Evolutionary conservation across 2,329 filamentous ascomycete genomes (phyloP), one percentile per base, ranked within the genome.

Genomic region (Torrubiella hemipterigena): DNA sequence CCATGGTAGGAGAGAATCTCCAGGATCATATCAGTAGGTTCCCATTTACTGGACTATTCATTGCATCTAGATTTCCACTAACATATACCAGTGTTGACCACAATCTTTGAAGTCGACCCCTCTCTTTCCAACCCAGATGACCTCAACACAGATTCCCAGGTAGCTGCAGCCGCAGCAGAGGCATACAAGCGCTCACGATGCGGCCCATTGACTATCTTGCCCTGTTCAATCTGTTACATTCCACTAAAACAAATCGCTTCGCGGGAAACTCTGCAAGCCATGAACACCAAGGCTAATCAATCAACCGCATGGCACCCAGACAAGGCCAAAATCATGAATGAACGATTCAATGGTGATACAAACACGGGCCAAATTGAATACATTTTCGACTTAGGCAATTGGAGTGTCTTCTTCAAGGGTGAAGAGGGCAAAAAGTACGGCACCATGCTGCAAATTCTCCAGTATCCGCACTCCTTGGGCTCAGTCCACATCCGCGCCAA

Each of bases 1-100:
- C 59, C 2, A 55, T 52, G 3, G 67, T 67, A 3, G 64, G 64
- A 32, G 58, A 61, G 42, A 68, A 68, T 36, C 49, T 65, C 21
- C 59, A 64, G 39, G 64, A 68, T 40, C 64, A 67, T 39, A 37
- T 52, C 15, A 51, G 52, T 54, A 37, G 36, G 47, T 36, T 15
- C 22, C 5, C 14, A 12, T 18, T 15, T 7, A 21, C 13, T 6
- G 17, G 24, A 14, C n/a, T n/a, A 7, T 15, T 25, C 25, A 11
- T 25, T 5, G 11, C n/a, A 17, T 40, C 42, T n/a, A 37, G 34
- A 8, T 15, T 19, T 14, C 14, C 11, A 15, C 15, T 3, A 11
- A 4, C 12, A 17, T 4, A 16, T 18, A n/a, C n/a, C 14, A 62
- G 59, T 61, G 55, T 46, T 59, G 3, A 48, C 54, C 5, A 53